Base-by-base conservation (phyloP, 2,329 filamentous ascomycete genomes). In the Phyllosticta ampelicida region DNA sequence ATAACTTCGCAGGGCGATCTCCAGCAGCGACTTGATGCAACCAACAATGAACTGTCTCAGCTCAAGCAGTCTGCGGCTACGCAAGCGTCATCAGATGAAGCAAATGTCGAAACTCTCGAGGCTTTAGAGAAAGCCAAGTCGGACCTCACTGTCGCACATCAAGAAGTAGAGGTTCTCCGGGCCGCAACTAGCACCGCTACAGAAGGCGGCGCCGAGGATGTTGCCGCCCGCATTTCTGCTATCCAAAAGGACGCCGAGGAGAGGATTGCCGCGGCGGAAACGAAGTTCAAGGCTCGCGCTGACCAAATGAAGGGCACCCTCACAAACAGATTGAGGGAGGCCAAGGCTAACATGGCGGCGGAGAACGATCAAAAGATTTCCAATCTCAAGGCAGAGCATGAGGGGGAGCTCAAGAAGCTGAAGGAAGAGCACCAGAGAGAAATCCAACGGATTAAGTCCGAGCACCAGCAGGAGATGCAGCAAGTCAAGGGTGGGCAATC, bases 221-320 rank as follows among this genome's bases (percentile, higher is more conserved):
- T 56, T 10, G 28, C 80, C 54, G 73, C 75, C 28, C 76, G 79
- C 53, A 79, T 82, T 63, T 73, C 80, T 60, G 63, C 68, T 54
- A 73, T 76, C 50, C 73, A 78, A 55, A 70, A 75, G 23, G 73
- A 77, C 55, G 66, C 77, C 59, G 75, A 80, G 53, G 72, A 77
- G 59, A 69, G 72, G 10, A 69, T 76, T 1, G 78, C 80, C 56
- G 81, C 85, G 61, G 75, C 86, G 16, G 87, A 91, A 66, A 80
- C 82, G 28, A 83, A 80, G 10, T 77, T 88, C 60, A 87, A 87
- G 65, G 75, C 79, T 55, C 80, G 85, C 51, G 84, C 84, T 1
- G 82, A 88, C 50, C 81, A 81, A 68, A 87, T 89, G 85, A 86
- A 85, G 66, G 78, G 81, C 20, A 73, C 80, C 1, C 73, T 89